Conservation (phyloP, 2,329 filamentous ascomycete genomes). For the Escovopsis sp. region DNA sequence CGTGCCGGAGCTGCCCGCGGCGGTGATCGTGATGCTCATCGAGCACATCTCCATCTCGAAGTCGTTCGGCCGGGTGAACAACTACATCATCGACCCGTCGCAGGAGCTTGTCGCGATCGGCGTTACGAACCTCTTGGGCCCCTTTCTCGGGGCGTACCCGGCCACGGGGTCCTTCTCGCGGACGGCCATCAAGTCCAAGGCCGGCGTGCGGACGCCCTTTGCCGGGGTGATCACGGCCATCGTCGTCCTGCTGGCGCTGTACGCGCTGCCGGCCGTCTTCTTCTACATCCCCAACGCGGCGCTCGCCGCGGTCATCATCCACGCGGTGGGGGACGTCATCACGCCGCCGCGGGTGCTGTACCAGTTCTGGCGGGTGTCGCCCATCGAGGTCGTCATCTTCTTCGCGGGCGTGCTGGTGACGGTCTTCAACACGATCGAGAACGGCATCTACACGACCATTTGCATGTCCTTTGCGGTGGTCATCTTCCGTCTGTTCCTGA, state of each 20-base stretch:
- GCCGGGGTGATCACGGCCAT: constrained; percentile 73
- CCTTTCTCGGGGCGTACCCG: constrained; percentile 70
- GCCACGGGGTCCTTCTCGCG: constrained; percentile 83
- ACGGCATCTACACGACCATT: constrained; percentile 74
- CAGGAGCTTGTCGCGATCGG: constrained; percentile 69
- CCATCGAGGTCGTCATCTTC: constrained; percentile 71
- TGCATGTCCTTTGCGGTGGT: constrained; percentile 53
- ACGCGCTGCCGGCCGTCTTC: constrained; percentile 70
- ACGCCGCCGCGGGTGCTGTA: constrained; percentile 71
- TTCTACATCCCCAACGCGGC: constrained; percentile 71
- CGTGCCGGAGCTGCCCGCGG: constrained; percentile 49
- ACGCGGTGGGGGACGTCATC: constrained; percentile 75
- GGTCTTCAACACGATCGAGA: constrained; percentile 67
- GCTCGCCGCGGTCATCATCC: constrained; percentile 74
- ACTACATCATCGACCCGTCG: constrained; percentile 66
- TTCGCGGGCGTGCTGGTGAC: constrained; percentile 73
- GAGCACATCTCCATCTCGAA: constrained; percentile 76
- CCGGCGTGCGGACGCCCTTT: constrained; percentile 73
- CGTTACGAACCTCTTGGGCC: constrained; percentile 57
- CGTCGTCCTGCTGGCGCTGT: constrained; percentile 70
- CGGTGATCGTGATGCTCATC: constrained; percentile 63
- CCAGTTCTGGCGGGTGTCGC: constrained; percentile 77
- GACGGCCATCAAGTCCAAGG: constrained; percentile 89
- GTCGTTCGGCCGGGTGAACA: constrained; percentile 66
- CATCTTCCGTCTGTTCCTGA: constrained; percentile 64